These are phyloP conservation scores for Aureobasidium leucospermi DNA, from an alignment of 2,329 filamentous ascomycete genomes.

Conservation along the genomic window DNA sequence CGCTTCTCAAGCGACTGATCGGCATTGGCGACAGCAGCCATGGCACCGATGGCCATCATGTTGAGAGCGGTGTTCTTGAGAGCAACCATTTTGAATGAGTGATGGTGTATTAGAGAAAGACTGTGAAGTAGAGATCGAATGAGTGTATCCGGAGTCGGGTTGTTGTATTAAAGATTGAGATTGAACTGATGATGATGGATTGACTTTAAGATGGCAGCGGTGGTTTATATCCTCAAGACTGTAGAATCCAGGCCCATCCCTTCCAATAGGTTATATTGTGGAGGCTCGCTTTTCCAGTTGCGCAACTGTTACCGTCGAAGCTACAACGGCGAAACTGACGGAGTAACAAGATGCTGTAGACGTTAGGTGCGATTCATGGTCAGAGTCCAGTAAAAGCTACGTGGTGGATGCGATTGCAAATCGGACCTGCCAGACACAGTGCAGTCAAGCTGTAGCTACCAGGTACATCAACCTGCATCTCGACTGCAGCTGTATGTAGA, in stretches of 20 bases:
- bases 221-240: background rate
- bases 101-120: background rate
- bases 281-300: background rate
- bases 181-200: background rate
- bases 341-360: background rate
- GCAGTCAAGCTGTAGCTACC: background rate
- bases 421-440: background rate
- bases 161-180: background rate
- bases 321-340: background rate
- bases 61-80: background rate
- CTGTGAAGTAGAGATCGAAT: background rate
- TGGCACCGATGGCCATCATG: background rate
- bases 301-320: conserved; percentile 1
- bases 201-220: background rate
- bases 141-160: background rate
- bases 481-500: background rate
- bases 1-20: background rate
- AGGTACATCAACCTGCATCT: background rate
- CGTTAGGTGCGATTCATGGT: background rate
- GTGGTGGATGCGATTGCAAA: no score
- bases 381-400: no score
- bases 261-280: conserved; percentile 1
- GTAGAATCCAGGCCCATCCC: background rate
- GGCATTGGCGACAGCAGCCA: background rate
- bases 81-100: background rate